Base-by-base conservation (phyloP, 2,329 filamentous ascomycete species). In the Fusarium sp. region DNA sequence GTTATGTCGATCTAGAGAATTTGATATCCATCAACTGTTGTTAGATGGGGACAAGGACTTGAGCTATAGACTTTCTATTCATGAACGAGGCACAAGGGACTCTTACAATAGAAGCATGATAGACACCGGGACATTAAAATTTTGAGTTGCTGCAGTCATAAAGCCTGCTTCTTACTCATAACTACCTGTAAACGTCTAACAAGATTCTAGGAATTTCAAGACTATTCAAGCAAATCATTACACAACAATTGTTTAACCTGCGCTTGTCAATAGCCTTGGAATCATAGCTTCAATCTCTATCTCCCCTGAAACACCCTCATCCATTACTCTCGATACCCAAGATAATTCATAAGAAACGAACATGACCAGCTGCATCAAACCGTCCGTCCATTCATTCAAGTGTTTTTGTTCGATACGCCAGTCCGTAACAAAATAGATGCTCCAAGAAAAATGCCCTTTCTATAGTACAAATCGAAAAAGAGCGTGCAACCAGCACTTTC, bases 391-490 rank as follows among this genome's bases (percentile, higher is more conserved):
- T 46, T 71, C 56, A 49, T 52, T 53, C 55, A 50, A 42, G 57
- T 67, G 42, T 43, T 60, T 61, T 72, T 70, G 36, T 55, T 58
- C 51, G n/a, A 57, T 53, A 44, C 64, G 49, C 57, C 65, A 58
- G 42, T 53, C 54, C 61, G 13, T 45, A 42, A 54, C 44, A 64
- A 42, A 65, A 71, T 38, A 54, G 36, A 66, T 39, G 55, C 54
- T 47, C 57, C 38, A 55, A 56, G 40, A 47, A 66, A 43, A 40
- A 57, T 57, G 54, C 54, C 60, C 55, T 45, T 66, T 69, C 61
- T 73, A 72, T 62, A 71, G 53, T 71, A 69, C 64, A 72, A 54
- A 47, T 52, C 49, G 36, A 36, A 69, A 55, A 36, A 38, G 40
- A 59, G 38, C 28, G 39, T 39, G 44, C 44, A 69, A 43, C 46